Conservation (phyloP, 176 grass and related monocot species). For the Melocanna baccifera region DNA sequence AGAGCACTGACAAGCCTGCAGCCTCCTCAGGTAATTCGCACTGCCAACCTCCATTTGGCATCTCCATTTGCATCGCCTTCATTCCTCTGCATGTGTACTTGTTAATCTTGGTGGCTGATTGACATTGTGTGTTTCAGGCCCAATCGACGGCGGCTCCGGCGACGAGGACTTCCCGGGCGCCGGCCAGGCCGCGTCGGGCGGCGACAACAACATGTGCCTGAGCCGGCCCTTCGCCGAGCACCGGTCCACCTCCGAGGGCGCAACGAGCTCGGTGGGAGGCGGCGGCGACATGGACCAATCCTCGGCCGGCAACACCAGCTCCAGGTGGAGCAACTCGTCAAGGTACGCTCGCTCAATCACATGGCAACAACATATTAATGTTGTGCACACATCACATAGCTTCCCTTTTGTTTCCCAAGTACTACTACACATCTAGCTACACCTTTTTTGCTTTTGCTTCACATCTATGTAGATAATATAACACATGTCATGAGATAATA, state of each 20-base stretch:
- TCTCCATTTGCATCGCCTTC: not conserved
- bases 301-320: slow-evolving; percentile 48
- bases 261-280: slow-evolving; percentile 46
- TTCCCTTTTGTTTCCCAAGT: not conserved
- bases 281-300: slow-evolving; percentile 57
- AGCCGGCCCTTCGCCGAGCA: slow-evolving; percentile 33
- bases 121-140: slow-evolving; percentile 38
- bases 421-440: not conserved
- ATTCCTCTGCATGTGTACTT: not conserved
- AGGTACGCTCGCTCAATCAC: slow-evolving; percentile 39
- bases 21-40: slow-evolving; percentile 68
- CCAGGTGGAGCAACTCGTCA: slow-evolving; percentile 91
- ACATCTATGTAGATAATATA: not conserved
- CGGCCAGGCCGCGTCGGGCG: slow-evolving; percentile 33
- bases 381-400: not conserved
- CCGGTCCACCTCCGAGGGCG: slow-evolving; percentile 46
- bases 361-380: slow-evolving; percentile 9
- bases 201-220: slow-evolving; percentile 37
- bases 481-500: slow-evolving; percentile 18
- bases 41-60: not conserved
- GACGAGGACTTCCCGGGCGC: slow-evolving; percentile 66
- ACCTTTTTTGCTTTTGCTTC: not conserved
- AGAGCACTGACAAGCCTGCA: slow-evolving; percentile 92
- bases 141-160: slow-evolving; percentile 66
- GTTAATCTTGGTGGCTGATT: not conserved